Evolutionary conservation across 2,329 filamentous ascomycete species (phyloP).

Genomic region (Aspergillus udagawae): DNA sequence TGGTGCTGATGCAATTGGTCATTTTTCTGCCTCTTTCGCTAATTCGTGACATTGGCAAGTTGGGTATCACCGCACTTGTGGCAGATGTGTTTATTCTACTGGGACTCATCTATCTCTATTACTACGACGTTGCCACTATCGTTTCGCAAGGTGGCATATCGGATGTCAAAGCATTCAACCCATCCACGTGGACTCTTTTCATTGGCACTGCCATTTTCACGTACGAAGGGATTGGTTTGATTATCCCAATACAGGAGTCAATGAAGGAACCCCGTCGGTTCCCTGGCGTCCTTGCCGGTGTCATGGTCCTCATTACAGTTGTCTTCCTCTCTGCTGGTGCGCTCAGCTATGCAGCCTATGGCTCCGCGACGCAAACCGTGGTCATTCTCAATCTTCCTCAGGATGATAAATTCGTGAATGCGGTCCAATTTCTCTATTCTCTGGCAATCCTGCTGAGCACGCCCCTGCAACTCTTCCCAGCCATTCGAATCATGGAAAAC

Average conservation of each 20-base stretch:
- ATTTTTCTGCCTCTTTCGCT: constrained; percentile 93
- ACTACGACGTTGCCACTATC: constrained; percentile 87
- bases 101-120: constrained; percentile 89
- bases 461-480: constrained; percentile 93
- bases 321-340: constrained; percentile 90
- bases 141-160: constrained; percentile 67
- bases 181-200: constrained; percentile 90
- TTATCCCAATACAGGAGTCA: constrained; percentile 96
- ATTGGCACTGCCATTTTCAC: constrained; percentile 99
- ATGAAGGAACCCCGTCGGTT: constrained; percentile 93
- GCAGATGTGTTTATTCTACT: constrained; percentile 93
- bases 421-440: constrained; percentile 95
- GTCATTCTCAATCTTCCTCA: constrained; percentile 95
- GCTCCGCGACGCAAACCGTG: constrained; percentile 91
- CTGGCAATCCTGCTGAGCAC: constrained; percentile 94
- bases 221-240: constrained; percentile 94
- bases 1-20: constrained; percentile 92
- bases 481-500: constrained; percentile 93
- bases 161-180: constrained; percentile 88
- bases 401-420: constrained; percentile 91
- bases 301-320: constrained; percentile 93
- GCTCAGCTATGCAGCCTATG: constrained; percentile 92
- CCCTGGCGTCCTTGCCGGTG: constrained; percentile 76
- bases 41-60: constrained; percentile 93
- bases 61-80: constrained; percentile 88